phyloP scores from a whole-genome alignment of 371 early-diverging fungal species.

The Mucor plumbeus region DNA sequence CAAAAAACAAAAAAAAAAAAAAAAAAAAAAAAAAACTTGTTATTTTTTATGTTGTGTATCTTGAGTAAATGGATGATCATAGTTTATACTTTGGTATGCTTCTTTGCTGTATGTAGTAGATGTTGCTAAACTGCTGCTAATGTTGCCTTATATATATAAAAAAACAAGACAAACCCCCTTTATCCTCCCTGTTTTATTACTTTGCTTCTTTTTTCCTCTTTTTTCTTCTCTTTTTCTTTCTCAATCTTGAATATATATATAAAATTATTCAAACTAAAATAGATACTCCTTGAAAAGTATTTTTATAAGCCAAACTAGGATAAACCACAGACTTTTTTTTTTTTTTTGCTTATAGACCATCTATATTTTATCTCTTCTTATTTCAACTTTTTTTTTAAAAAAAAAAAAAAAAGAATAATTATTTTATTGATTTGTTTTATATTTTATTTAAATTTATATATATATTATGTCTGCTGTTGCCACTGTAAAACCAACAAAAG shows the following conservation, averaged over 20 bases:
- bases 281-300: slow-evolving; percentile 9
- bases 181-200: neutral
- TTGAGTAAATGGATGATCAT: neutral
- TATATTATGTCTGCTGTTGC: slow-evolving; percentile 2
- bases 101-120: neutral
- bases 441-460: neutral
- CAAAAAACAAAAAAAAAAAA: neutral
- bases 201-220: slow-evolving; percentile 6
- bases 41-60: slow-evolving; percentile 1
- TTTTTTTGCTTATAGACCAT: neutral
- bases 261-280: neutral
- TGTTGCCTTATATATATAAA: neutral
- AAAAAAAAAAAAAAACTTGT: neutral
- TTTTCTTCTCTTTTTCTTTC: neutral
- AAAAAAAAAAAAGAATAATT: neutral
- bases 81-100: neutral
- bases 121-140: neutral
- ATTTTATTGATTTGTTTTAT: neutral
- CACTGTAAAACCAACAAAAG: slow-evolving; percentile 19
- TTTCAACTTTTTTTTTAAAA: too few relatives aligned
- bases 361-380: too few relatives aligned
- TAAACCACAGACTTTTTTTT: slow-evolving; percentile 14
- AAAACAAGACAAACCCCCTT: neutral
- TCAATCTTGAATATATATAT: neutral
- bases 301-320: neutral